A percentile compares a stretch with the other conserved stretches of the same genome.
These are phyloP conservation scores for Mycosphaerella arachidis DNA, from an alignment of 2,329 filamentous ascomycete genomes.

Conservation along the genomic window DNA sequence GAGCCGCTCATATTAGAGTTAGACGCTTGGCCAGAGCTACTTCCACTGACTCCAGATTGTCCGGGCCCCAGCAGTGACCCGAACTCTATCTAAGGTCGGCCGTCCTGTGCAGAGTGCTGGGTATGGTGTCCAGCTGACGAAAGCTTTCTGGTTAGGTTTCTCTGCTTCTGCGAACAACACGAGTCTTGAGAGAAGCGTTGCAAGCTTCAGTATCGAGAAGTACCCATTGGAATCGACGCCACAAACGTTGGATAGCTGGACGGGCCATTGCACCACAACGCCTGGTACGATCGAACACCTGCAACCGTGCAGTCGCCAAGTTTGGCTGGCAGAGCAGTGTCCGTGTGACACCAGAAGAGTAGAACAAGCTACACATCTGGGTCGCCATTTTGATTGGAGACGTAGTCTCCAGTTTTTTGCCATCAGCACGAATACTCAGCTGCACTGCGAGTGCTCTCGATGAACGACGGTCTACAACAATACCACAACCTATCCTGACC, in stretches of 20 bases:
- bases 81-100: slow-evolving; percentile 22
- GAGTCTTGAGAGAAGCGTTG: neutral
- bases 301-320: slow-evolving; percentile 1
- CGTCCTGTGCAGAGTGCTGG: neutral
- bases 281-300: neutral
- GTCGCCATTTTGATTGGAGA: neutral
- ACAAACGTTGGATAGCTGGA: neutral
- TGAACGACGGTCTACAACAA: slow-evolving; percentile 6
- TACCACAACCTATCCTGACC: neutral
- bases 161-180: neutral
- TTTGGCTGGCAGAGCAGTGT: neutral
- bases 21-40: slow-evolving; percentile 15
- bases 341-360: neutral
- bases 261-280: neutral
- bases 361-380: neutral
- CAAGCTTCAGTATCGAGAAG: slow-evolving; percentile 1
- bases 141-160: slow-evolving; percentile 12
- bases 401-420: neutral
- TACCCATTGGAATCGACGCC: neutral
- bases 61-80: slow-evolving; percentile 13
- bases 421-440: neutral
- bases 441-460: slow-evolving; percentile 4
- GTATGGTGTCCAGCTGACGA: slow-evolving; percentile 22
- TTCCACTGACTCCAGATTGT: slow-evolving; percentile 12
- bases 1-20: slow-evolving; percentile 22